Base-by-base conservation (phyloP, 2,329 filamentous ascomycete species). In the Pseudopyricularia cyperi region DNA sequence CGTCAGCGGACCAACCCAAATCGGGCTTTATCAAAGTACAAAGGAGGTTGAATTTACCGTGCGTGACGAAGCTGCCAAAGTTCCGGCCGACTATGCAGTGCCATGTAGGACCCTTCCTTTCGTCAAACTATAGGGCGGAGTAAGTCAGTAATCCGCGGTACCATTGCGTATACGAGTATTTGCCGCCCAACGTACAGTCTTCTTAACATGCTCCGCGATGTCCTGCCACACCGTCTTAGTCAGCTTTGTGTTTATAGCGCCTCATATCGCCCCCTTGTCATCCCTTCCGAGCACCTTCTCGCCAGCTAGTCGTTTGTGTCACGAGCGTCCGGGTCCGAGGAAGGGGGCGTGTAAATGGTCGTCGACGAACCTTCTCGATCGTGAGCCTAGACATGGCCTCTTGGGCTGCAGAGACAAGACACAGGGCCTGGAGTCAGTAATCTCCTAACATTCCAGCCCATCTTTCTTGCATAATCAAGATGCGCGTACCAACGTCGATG, bases 41-140 rank as follows among this genome's bases (percentile, higher is more conserved):
- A 39, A 39, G 35, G 12, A 42, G 17, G 11, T 42, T 3, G 44
- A 12, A 47, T 79, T 55, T 79, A 95, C 90, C 90, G 65, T 98
- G 93, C 39, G 93, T 98, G 50, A 98, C 93, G 62, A 97, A 98
- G 72, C 91, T 97, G 61, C 93, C 93, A 72, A 98, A 98, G 77
- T 98, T 97, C 60, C 93, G 81, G 57, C 93, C 93, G 33, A 98
- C 93, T 60, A 98, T 96, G 72, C 93, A 98, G 72, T 98, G 93
- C 93, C 91, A 98, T 67, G 93, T 98, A 57, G 91, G 90, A 34
- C 93, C 93, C 74, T 96, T 96, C 66, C 90, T 85, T 63, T 88
- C 87, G 68, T 98, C 93, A 63, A 98, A 97, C 91, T 97, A 62
- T 44, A 17, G 39, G 17, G 17, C 3, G 12, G 26, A 7, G 9